Evolutionary conservation across 1,139 yeast species (phyloP), one percentile per base, ranked within the genome.

Genomic region (Meyerozyma athensensis): DNA sequence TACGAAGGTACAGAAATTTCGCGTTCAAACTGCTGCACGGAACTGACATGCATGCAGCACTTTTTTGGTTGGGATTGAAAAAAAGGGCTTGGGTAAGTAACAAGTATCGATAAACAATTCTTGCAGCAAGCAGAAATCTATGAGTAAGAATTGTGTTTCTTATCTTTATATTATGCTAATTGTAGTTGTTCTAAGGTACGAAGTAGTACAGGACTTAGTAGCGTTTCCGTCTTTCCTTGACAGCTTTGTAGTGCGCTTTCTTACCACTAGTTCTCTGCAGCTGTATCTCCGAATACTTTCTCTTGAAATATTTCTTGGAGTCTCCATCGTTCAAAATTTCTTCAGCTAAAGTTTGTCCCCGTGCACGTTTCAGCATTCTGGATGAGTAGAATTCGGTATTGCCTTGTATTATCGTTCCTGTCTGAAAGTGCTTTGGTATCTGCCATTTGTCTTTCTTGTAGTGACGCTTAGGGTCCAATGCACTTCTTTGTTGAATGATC

Each of bases 381-480:
- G 83, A 68, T 30, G 86, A 78, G 61, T 71, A 85, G 57, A 73
- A 86, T 55, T 89, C 97, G 1, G 86, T 74, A 45, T 82, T 79
- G 34, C 90, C 94, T 51, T 85, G 94, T 16, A 90, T 61, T 26
- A 92, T 77, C 0, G 97, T 89, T 9, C 98, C 98, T 54, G 86
- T 76, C 45, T 90, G 94, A 59, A 92, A 89, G 47, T 71, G 78
- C 53, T 86, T 87, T 16, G 96, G 95, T 5, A 77, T 70, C 39
- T 73, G 74, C 83, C 95, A 86, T 45, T 80, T 82, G 41, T 85
- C 94, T 59, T 86, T 86, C 62, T 86, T 87, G 63, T 92, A 92
- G 62, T 89, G 96, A 52, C 97, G 77, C 61, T 92, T 92, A 4
- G 97, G 97, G 56, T 92, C 98, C 46, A 92, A 72, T 14, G 92